Conservation (phyloP, 257 asterid species). For the Solanum sejunctum region DNA sequence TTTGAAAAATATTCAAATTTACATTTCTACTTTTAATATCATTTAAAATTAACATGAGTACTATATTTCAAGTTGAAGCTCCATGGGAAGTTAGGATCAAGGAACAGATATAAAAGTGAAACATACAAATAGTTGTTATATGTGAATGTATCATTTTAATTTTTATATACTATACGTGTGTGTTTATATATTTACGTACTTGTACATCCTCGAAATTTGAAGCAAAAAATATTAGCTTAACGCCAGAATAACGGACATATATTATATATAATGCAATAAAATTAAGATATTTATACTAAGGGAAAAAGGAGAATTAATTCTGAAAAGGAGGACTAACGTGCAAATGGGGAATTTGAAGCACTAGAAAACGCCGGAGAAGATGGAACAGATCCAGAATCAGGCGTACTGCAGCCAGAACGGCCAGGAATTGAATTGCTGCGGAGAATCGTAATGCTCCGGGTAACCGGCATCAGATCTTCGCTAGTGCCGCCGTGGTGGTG, state of each 20-base stretch:
- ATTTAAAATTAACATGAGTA: too few species aligned
- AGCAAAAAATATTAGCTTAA: too few species aligned
- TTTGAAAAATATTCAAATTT: neutral
- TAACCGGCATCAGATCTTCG: conserved; percentile 18
- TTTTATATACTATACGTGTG: too few species aligned
- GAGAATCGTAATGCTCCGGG: conserved; percentile 51
- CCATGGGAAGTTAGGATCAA: neutral
- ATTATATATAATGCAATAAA: too few species aligned
- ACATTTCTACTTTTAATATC: neutral
- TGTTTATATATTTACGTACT: too few species aligned
- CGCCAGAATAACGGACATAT: too few species aligned
- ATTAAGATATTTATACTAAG: neutral
- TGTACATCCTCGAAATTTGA: too few species aligned
- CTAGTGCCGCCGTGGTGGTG: neutral
- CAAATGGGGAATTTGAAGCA: conserved; percentile 45
- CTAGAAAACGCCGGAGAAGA: conserved; percentile 46
- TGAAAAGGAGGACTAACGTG: conserved; percentile 29
- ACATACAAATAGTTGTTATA: too few species aligned
- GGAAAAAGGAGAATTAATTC: neutral
- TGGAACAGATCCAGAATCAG: conserved; percentile 39
- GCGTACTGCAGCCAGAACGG: conserved; percentile 9
- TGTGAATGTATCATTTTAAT: too few species aligned
- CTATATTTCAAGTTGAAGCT: neutral
- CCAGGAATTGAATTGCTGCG: conserved; percentile 13
- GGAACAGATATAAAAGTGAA: neutral